Conservation (phyloP, 2,329 filamentous ascomycete genomes). For the Xylaria sp. region DNA sequence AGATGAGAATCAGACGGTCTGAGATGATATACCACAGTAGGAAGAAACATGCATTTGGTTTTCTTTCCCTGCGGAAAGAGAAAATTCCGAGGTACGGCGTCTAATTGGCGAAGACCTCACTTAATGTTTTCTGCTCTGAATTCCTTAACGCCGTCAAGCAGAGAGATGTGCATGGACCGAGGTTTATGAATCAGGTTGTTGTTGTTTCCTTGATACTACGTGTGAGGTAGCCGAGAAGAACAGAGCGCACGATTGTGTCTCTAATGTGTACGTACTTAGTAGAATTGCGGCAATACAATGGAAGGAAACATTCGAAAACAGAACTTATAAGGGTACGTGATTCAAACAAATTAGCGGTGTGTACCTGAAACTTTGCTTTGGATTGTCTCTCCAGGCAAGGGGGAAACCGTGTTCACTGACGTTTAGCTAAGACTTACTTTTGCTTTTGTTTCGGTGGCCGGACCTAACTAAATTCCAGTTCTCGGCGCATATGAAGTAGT, state of each 20-base stretch:
- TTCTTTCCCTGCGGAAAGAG: conserved; percentile 15
- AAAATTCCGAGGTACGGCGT: conserved; percentile 24
- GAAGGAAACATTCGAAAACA: neutral
- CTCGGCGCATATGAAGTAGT: neutral
- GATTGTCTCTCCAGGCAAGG: neutral
- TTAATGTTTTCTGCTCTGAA: neutral
- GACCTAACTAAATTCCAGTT: neutral
- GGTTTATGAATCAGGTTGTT: neutral
- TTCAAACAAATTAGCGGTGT: neutral
- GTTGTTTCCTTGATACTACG: conserved; percentile 2
- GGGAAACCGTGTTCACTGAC: neutral
- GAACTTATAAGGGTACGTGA: neutral
- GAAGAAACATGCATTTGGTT: neutral
- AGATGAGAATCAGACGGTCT: neutral
- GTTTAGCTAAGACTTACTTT: neutral
- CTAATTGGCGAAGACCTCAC: neutral
- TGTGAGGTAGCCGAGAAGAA: neutral
- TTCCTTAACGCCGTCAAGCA: neutral
- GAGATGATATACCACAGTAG: neutral
- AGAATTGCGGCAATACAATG: neutral
- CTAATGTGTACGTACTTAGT: neutral
- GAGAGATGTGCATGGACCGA: neutral
- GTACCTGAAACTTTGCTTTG: neutral
- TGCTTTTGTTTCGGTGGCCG: neutral
- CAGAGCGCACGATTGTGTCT: neutral